Conservation (phyloP, 2,329 filamentous ascomycete genomes). For the Colletotrichum lini region DNA sequence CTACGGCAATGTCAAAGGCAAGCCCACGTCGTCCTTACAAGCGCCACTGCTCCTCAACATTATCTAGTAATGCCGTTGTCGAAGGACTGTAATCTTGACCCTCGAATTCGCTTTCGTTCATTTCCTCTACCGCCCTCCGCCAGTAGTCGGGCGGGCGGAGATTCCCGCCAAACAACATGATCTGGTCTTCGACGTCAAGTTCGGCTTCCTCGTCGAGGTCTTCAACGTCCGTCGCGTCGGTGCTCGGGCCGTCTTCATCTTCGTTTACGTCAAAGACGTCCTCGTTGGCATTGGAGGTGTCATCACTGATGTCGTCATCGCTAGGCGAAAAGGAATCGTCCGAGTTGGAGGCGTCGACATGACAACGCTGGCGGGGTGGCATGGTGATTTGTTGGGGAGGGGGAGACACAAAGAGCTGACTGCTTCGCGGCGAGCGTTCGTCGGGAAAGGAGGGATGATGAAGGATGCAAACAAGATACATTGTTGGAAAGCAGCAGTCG, state of each 20-base stretch:
- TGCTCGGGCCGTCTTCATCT: not conserved
- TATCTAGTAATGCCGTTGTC: constrained; percentile 32
- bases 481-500: not conserved
- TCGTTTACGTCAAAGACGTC: not conserved
- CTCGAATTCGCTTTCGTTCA: constrained; percentile 38
- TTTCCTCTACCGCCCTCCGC: constrained; percentile 27
- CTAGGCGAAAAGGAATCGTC: constrained; percentile 3
- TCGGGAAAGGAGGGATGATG: not conserved
- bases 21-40: constrained; percentile 18
- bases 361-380: not conserved
- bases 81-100: constrained; percentile 33
- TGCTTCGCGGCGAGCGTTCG: not conserved
- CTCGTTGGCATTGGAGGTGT: not conserved
- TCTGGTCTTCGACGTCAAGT: constrained; percentile 35
- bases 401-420: not conserved
- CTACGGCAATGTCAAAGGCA: not conserved
- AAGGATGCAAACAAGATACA: constrained; percentile 1
- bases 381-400: constrained; percentile 1
- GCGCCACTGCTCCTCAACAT: constrained; percentile 38
- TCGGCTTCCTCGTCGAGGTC: not conserved
- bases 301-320: constrained; percentile 2
- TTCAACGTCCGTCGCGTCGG: constrained; percentile 7
- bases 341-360: not conserved
- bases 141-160: constrained; percentile 43
- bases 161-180: constrained; percentile 43